Evolutionary conservation across 23 red algal genomes (phyloP), one percentile per base, ranked within the genome.

Genomic region (Gracilariopsis chorda): DNA sequence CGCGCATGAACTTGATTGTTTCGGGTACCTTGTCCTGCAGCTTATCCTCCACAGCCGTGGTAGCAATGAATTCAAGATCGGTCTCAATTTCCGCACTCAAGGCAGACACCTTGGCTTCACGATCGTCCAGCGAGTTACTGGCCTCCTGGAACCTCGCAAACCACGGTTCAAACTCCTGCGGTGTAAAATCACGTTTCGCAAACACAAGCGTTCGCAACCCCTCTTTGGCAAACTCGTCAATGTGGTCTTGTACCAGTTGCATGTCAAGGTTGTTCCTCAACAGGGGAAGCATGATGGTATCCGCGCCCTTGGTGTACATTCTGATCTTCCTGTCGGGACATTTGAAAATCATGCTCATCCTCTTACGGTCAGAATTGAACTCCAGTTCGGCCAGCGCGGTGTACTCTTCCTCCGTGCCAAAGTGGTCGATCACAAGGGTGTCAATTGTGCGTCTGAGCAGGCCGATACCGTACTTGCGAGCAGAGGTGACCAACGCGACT

Each of bases 151-250:
- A 94, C 63, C 88, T 51, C 36, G 63, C 72, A 57, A 57, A 85
- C 91, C 91, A 98, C 24, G 34, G 41, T 2, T 56, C n/a, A 70
- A 94, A 98, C 51, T 94, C 91, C 32, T 76, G 27, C 48, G 80
- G 84, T 42, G 69, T 59, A 19, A 98, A 81, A 24, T 83, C 65
- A 23, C 84, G 80, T n/a, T 56, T 77, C 25, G 91, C 95, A 88
- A 94, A 94, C 41, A 98, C 90, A 17, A 98, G 88, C 46, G 92
- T 94, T 32, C 95, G 90, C 46, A 98, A 79, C 20, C 95, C 95
- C 53, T 98, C 90, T 30, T 84, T 89, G 14, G 95, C 95, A 92
- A 98, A 98, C 30, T 92, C 83, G 41, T 98, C 87, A 86, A 98
- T 88, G 47, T 98, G 83, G 43, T 98, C 83, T 86, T 95, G 80